Conservation (phyloP, 768 basidiomycete species). For the Hypholoma fasciculare region DNA sequence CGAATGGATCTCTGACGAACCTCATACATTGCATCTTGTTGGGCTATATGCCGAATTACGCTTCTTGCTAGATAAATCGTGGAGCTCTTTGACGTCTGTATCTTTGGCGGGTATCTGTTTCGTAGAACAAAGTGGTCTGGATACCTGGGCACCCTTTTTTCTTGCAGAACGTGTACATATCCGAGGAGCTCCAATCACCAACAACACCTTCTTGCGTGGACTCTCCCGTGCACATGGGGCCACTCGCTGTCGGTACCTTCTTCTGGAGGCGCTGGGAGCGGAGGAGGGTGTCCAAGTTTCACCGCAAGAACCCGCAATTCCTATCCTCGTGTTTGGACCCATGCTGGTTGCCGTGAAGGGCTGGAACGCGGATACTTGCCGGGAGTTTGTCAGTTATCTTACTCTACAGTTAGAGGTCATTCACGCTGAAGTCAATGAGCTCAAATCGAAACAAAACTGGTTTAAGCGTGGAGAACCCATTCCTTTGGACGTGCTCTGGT, state of each 20-base stretch:
- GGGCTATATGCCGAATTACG: slow-evolving; percentile 11
- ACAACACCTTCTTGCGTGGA: slow-evolving; percentile 1
- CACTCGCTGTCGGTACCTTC: not conserved
- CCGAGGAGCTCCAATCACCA: not conserved
- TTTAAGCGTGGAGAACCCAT: too few species aligned
- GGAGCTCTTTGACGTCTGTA: slow-evolving; percentile 13
- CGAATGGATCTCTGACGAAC: slow-evolving; percentile 16
- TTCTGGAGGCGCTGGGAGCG: slow-evolving; percentile 1
- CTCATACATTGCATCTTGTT: slow-evolving; percentile 6
- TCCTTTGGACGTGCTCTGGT: too few species aligned
- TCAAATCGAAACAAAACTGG: too few species aligned
- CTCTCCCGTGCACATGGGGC: not conserved
- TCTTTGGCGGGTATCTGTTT: slow-evolving; percentile 17
- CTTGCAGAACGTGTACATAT: slow-evolving; percentile 13
- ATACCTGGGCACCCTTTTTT: slow-evolving; percentile 5
- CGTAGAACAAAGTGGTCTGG: slow-evolving; percentile 9
- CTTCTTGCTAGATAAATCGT: slow-evolving; percentile 7
- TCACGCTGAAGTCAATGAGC: not conserved
- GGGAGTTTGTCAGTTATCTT: not conserved
- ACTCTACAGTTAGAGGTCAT: not conserved
- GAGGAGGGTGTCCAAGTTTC: not conserved
- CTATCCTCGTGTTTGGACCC: slow-evolving; percentile 7
- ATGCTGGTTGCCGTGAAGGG: slow-evolving; percentile 8
- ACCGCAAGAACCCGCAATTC: not conserved
- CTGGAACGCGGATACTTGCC: slow-evolving; percentile 7